Percentiles rank a stretch among this genome's conserved stretches.
phyloP scores from a whole-genome alignment of 1,284 basidiomycete genomes.

The Cerioporus squamosus region DNA sequence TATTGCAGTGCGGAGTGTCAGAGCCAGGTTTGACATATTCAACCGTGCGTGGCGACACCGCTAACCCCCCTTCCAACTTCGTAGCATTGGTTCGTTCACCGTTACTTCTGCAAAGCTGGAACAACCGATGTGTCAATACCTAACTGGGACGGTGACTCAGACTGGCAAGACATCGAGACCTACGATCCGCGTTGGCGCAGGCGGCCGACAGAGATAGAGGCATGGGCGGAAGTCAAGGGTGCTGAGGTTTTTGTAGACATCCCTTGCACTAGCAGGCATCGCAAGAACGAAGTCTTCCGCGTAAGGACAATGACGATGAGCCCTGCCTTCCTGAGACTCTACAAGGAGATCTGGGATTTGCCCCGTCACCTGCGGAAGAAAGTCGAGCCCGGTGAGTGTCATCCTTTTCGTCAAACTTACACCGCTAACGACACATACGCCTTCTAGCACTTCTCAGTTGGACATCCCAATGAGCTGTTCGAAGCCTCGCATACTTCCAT shows the following conservation, averaged over 20 bases:
- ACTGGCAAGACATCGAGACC: not conserved
- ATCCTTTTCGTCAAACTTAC: too few species aligned
- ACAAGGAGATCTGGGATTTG: not conserved
- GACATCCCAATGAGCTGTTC: too few species aligned
- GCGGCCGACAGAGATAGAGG: not conserved
- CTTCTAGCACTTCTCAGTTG: too few species aligned
- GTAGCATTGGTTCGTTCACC: constrained; percentile 1
- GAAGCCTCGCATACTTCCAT: too few species aligned
- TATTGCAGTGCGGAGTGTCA: not conserved
- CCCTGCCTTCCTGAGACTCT: not conserved
- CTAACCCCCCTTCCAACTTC: not conserved
- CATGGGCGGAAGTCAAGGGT: not conserved
- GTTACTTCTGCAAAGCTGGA: not conserved
- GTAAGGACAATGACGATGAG: not conserved
- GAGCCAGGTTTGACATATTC: not conserved
- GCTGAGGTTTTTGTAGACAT: constrained; percentile 3
- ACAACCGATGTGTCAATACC: not conserved
- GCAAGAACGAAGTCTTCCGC: not conserved
- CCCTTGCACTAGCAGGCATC: not conserved
- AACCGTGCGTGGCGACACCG: not conserved
- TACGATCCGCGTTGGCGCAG: not conserved
- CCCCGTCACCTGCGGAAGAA: not conserved
- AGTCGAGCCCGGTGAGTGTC: not conserved
- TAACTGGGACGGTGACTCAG: not conserved
- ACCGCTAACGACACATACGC: too few species aligned